A percentile compares a stretch with the other conserved stretches of the same genome.
phyloP scores from a whole-genome alignment of 2,329 filamentous ascomycete species.

The Meredithiella fracta region DNA sequence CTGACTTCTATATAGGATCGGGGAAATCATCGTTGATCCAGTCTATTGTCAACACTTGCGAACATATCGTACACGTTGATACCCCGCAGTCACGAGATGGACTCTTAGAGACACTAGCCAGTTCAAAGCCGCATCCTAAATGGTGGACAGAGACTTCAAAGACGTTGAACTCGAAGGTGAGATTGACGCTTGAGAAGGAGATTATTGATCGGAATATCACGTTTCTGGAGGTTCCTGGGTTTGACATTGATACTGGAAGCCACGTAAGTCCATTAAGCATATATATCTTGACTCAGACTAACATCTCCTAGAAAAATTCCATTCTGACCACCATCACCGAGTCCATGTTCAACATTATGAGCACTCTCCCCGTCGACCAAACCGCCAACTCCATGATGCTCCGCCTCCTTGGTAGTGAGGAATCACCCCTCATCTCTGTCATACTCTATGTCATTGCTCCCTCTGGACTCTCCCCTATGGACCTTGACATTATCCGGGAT shows the following conservation, averaged over 20 bases:
- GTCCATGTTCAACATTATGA: not conserved
- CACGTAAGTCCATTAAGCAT: not conserved
- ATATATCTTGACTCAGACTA: not conserved
- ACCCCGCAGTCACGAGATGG: slow-evolving; percentile 27
- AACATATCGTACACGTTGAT: slow-evolving; percentile 90
- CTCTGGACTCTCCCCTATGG: slow-evolving; percentile 40
- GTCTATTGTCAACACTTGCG: slow-evolving; percentile 69
- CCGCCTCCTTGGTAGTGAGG: slow-evolving; percentile 61
- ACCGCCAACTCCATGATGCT: slow-evolving; percentile 35
- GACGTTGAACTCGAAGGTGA: slow-evolving; percentile 29
- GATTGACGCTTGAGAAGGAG: slow-evolving; percentile 29
- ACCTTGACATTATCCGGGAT: slow-evolving; percentile 55
- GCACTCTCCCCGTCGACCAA: not conserved
- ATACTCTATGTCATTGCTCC: slow-evolving; percentile 67
- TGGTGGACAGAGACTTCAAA: slow-evolving; percentile 73
- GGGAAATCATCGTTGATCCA: slow-evolving; percentile 85
- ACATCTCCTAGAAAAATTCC: not conserved
- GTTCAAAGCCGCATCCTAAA: slow-evolving; percentile 66
- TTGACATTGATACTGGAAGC: not conserved
- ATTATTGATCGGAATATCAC: slow-evolving; percentile 83
- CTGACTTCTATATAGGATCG: slow-evolving; percentile 34
- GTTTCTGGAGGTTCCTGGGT: slow-evolving; percentile 67
- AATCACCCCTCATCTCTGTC: slow-evolving; percentile 69
- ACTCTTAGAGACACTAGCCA: slow-evolving; percentile 57
- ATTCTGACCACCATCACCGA: not conserved